Base-by-base conservation (phyloP, 140 eudicot genomes). In the Anethum foeniculum region DNA sequence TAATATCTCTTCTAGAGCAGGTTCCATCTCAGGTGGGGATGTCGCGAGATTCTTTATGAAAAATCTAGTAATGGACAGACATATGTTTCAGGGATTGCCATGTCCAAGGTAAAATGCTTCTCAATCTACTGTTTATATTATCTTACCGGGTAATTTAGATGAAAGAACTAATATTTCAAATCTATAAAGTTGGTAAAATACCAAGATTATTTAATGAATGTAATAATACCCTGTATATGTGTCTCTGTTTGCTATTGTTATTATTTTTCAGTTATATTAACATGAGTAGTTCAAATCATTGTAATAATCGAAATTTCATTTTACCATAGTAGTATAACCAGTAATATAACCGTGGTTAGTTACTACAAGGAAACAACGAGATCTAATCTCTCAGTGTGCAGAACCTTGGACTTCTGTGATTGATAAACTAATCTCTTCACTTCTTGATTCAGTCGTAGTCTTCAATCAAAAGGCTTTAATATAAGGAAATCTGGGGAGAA, bases 1-100 rank as follows among this genome's bases (percentile, higher is more conserved):
- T 71, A 36, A 71, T 36, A 71, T 71, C 47, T 84, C 51, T 83
- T 79, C 74, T 76, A 9, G 74, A 71, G 23, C 85, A 94, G 98
- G 91, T 92, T 94, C 85, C 98, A 94, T 86, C 86, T 94, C 39
- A 86, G 99, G 88, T 94, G 99, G 99, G 99, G 99, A 72, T 94
- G 97, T 86, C 87, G 97, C 77, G 94, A 94, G 86, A 60, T 94
- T 69, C 96, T 90, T 21, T 87, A 90, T 79, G 92, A 89, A 52
- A 93, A 81, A 87, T 89, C 92, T 58, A 85, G 89, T 65, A 87
- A 89, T 82, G 99, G 97, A 43, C 85, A 87, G 44, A 82, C 91
- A 48, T 92, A 88, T 82, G 95, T 94, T 67, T 90, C 92, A 32
- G 98, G 98, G 75, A 86, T 94, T 81, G 87, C 96, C 80, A 92